Conservation (phyloP, 108 stramenopile genomes). For the Epipyxis sp. region DNA sequence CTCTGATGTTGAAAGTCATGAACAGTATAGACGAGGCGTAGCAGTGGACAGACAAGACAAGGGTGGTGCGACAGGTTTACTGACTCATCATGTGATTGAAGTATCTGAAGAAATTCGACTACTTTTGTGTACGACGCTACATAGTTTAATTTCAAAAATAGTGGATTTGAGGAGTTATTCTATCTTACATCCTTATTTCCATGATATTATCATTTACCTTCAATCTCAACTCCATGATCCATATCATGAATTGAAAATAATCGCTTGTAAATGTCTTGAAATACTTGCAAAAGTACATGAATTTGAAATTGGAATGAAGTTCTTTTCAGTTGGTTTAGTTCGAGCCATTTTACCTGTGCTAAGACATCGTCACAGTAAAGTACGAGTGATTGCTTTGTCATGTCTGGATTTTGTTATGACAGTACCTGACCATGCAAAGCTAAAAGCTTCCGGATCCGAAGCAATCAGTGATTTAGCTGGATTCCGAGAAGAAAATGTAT, state of each 20-base stretch:
- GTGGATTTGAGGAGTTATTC: constrained; percentile 6
- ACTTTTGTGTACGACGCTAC: constrained; percentile 44
- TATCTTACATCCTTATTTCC: constrained; percentile 56
- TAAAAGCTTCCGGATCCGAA: constrained; percentile 68
- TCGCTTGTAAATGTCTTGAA: constrained; percentile 36
- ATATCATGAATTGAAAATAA: constrained; percentile 53
- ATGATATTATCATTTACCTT: constrained; percentile 57
- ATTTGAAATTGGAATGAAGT: constrained; percentile 51
- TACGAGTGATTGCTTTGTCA: constrained; percentile 38
- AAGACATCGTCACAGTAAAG: constrained; percentile 57
- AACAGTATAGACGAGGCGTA: constrained; percentile 60
- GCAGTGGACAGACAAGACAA: constrained; percentile 58
- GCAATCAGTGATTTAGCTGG: constrained; percentile 72
- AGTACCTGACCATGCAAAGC: constrained; percentile 50
- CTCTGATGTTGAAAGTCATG: constrained; percentile 51
- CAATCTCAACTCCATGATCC: constrained; percentile 56
- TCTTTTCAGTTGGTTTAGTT: constrained; percentile 57
- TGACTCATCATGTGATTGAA: constrained; percentile 43
- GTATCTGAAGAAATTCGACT: constrained; percentile 60
- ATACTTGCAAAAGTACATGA: constrained; percentile 48
- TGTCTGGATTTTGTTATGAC: constrained; percentile 13
- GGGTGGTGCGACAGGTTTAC: constrained; percentile 30
- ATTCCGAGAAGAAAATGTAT: constrained; percentile 69
- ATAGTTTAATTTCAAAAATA: constrained; percentile 42
- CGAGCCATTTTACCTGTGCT: constrained; percentile 50